Evolutionary conservation across 192 early-diverging fungal genomes (phyloP).

Genomic region (Backusella westeae): DNA sequence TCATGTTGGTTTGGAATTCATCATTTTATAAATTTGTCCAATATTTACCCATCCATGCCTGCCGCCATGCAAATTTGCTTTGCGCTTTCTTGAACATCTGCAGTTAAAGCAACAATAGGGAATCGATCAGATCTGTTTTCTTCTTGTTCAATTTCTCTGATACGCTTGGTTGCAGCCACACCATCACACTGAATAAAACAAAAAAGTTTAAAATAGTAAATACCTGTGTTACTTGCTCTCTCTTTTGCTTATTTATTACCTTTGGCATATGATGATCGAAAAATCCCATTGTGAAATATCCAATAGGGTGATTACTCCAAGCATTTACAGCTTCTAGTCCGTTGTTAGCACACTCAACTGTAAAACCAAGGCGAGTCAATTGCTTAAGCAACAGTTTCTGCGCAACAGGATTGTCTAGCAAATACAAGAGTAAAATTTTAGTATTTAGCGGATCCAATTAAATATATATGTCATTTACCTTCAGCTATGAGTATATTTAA

Average conservation of each 20-base stretch:
- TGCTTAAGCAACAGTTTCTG: slow-evolving; percentile 48
- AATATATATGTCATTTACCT: slow-evolving; percentile 19
- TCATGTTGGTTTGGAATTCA: not conserved
- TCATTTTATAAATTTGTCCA: not conserved
- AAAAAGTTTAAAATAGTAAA: not conserved
- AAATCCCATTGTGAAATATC: slow-evolving; percentile 45
- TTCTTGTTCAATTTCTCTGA: slow-evolving; percentile 37
- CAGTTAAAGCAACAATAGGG: slow-evolving; percentile 46
- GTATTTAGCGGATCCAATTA: no score
- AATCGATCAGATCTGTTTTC: slow-evolving; percentile 29
- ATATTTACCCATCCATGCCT: slow-evolving; percentile 46
- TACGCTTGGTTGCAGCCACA: slow-evolving; percentile 50
- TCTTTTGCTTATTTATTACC: not conserved
- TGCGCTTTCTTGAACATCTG: slow-evolving; percentile 50
- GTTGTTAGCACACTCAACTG: slow-evolving; percentile 48
- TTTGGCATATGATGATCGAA: slow-evolving; percentile 58
- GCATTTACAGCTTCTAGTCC: slow-evolving; percentile 43
- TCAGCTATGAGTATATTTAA: slow-evolving; percentile 48
- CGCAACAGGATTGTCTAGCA: slow-evolving; percentile 43
- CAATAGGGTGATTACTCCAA: slow-evolving; percentile 39
- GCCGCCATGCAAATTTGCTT: slow-evolving; percentile 43
- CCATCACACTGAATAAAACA: slow-evolving; percentile 37
- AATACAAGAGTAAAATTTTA: not conserved
- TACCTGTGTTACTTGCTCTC: not conserved
- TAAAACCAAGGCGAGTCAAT: slow-evolving; percentile 41